A percentile compares a stretch with the other conserved stretches of the same genome.
phyloP scores from a whole-genome alignment of 1,284 basidiomycete species.

The Rhodofomes roseus region DNA sequence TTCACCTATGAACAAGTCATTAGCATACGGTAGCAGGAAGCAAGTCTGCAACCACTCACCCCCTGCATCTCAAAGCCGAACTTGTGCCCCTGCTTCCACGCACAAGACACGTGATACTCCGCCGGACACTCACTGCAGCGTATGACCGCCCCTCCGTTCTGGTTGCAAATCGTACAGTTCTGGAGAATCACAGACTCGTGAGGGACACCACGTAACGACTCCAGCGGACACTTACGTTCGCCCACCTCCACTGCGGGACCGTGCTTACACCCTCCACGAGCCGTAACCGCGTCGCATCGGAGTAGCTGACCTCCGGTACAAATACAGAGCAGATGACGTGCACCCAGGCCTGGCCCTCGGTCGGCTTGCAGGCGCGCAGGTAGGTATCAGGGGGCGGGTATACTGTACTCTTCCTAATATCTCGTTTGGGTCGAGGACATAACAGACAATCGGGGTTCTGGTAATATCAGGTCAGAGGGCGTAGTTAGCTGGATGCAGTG shows the following conservation, averaged over 20 bases:
- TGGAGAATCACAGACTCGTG: conserved; percentile 20
- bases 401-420: conserved; percentile 43
- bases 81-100: conserved; percentile 77
- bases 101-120: conserved; percentile 88
- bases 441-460: conserved; percentile 74
- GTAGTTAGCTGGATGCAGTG: background rate
- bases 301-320: conserved; percentile 79
- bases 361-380: conserved; percentile 86
- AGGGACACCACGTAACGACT: background rate
- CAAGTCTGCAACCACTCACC: conserved; percentile 39
- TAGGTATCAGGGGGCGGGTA: conserved; percentile 59
- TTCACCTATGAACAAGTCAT: conserved; percentile 52
- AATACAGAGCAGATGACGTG: conserved; percentile 91
- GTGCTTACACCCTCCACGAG: conserved; percentile 86
- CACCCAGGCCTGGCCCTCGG: conserved; percentile 91
- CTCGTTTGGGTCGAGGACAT: conserved; percentile 56
- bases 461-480: background rate
- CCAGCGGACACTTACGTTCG: conserved; percentile 43
- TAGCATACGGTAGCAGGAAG: conserved; percentile 10
- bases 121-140: conserved; percentile 80
- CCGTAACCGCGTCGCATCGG: conserved; percentile 67
- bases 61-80: conserved; percentile 91
- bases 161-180: conserved; percentile 64
- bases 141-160: conserved; percentile 74
- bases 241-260: conserved; percentile 64